Conservation (phyloP, 768 basidiomycete genomes). For the Albatrellus ellisii region DNA sequence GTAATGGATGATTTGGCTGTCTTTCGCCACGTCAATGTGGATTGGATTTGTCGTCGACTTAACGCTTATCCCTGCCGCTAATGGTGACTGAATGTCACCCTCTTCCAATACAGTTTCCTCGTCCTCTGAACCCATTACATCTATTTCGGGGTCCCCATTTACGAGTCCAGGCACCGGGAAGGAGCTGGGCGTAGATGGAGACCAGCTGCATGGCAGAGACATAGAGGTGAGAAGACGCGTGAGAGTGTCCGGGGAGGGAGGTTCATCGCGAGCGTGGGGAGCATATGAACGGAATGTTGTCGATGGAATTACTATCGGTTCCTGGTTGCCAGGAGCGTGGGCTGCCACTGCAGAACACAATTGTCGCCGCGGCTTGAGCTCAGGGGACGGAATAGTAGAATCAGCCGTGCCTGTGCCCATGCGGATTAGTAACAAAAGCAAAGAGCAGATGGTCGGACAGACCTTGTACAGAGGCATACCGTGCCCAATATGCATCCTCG, state of each 20-base stretch:
- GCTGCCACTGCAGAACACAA: constrained; percentile 11
- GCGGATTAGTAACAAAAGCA: constrained; percentile 1
- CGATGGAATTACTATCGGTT: constrained; percentile 14
- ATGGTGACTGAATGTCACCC: neutral
- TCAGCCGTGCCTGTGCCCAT: constrained; percentile 63
- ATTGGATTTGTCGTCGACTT: neutral
- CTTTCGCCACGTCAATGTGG: neutral
- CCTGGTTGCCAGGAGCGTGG: constrained; percentile 10
- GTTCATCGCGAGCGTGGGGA: constrained; percentile 16
- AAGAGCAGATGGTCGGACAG: constrained; percentile 9
- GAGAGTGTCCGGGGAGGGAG: constrained; percentile 19
- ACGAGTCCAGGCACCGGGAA: neutral
- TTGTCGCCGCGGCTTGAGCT: constrained; percentile 19
- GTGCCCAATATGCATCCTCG: constrained; percentile 69
- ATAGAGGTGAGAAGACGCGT: constrained; percentile 17
- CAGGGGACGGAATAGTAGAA: constrained; percentile 50
- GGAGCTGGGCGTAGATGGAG: neutral
- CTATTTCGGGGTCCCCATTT: neutral
- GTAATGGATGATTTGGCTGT: neutral
- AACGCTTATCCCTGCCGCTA: no score
- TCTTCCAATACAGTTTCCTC: neutral
- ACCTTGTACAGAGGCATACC: constrained; percentile 62
- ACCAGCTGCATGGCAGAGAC: constrained; percentile 14
- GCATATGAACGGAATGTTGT: constrained; percentile 8
- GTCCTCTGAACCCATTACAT: neutral